Evolutionary conservation across 2,329 filamentous ascomycete genomes (phyloP), one percentile per base, ranked within the genome.

Genomic region (Diaporthe vaccinii): DNA sequence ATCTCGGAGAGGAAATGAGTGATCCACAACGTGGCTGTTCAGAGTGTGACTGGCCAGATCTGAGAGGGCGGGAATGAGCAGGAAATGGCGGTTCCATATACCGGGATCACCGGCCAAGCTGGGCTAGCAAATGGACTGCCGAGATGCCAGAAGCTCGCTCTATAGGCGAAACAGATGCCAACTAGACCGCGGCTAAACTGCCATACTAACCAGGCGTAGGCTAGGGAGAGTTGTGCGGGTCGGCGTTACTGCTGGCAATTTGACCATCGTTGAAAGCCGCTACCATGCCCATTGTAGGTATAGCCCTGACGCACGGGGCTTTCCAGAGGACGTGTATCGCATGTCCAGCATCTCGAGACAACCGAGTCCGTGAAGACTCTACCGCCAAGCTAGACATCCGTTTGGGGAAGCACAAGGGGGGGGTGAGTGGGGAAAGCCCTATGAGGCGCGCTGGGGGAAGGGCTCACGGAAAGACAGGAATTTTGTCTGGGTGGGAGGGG

Each of bases 281-380:
- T 68, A 53, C 46, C 46, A 68, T 68, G 46, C 31, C 65, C 65
- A 28, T 68, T 68, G 65, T 68, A 68, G 65, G 65, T 41, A 68
- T 68, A 68, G 65, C 34, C 41, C 41, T 53, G 46, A 68, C 46
- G 65, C 46, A 53, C 46, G 65, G 61, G 46, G 39, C 65, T 25
- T 53, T 25, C 31, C 22, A 68, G 12, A 39, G n/a, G 22, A 36
- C 31, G 31, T 22, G 65, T 53, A 25, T 28, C 12, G 25, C 22
- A 20, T 39, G 31, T 28, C 20, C 62, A 53, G 9, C 46, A 53
- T 68, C 46, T 53, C 31, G 46, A 51, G 44, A 68, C 46, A 31
- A 53, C 22, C 46, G 44, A 51, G 46, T 15, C 62, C 14, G 44
- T 46, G 22, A 9, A 14, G 14, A 67, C 15, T 67, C 36, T 8